These are phyloP conservation scores for Beta macrorhiza DNA, from an alignment of 179 eudicot species.

Conservation along the genomic window DNA sequence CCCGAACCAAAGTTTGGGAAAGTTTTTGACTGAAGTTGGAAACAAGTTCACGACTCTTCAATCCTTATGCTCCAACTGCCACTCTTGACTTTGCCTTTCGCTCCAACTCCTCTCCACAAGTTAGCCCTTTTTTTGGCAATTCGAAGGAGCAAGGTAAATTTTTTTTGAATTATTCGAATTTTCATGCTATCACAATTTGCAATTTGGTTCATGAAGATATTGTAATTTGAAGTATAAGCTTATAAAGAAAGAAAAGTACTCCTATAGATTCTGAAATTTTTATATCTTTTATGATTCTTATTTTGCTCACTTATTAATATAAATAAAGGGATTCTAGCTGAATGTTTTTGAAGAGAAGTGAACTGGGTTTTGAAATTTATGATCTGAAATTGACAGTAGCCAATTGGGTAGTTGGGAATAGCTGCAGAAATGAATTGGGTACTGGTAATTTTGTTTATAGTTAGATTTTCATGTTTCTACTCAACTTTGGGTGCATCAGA, in stretches of 20 bases:
- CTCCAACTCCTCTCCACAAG: background rate
- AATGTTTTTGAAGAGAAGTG: background rate
- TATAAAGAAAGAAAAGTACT: background rate
- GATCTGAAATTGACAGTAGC: background rate
- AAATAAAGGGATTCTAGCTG: background rate
- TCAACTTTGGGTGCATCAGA: constrained; percentile 6
- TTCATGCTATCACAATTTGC: background rate
- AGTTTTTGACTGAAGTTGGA: background rate
- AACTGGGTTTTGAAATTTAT: constrained; percentile 1
- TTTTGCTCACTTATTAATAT: background rate
- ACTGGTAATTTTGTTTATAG: constrained; percentile 27
- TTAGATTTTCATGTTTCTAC: constrained; percentile 12
- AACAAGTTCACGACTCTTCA: background rate
- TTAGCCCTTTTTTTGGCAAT: background rate
- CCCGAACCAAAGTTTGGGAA: background rate
- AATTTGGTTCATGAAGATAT: background rate
- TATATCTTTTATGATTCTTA: background rate
- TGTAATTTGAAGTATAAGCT: background rate
- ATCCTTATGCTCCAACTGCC: background rate
- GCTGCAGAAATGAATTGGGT: constrained; percentile 20
- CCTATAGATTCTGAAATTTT: background rate
- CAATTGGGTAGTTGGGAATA: constrained; percentile 4
- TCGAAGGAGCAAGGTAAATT: background rate
- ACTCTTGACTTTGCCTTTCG: background rate
- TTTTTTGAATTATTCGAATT: background rate